phyloP scores from a whole-genome alignment of 331 rosid genomes.

The Quercus tomentella region DNA sequence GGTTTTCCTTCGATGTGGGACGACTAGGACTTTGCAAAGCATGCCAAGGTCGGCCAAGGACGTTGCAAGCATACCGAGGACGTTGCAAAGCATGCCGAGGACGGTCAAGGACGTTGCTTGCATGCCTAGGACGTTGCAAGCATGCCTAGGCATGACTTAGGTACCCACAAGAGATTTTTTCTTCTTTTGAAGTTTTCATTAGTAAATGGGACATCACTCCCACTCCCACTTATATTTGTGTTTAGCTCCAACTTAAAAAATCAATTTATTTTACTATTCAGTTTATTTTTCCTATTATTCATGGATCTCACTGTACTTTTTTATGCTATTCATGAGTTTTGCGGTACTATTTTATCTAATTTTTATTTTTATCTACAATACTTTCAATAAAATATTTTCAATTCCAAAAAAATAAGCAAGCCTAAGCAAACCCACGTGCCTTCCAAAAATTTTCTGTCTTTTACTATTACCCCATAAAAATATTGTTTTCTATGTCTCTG shows the following conservation, averaged over 20 bases:
- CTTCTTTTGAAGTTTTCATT: neutral
- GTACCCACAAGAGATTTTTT: neutral
- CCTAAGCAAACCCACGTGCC: neutral
- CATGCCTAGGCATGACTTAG: too few relatives aligned
- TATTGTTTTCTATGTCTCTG: neutral
- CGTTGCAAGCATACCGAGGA: too few relatives aligned
- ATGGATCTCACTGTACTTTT: rapidly evolving
- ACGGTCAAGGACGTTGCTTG: too few relatives aligned
- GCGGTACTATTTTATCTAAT: rapidly evolving
- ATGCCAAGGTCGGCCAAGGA: too few relatives aligned
- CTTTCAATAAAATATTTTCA: rapidly evolving
- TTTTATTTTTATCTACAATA: rapidly evolving
- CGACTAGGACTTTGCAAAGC: too few relatives aligned
- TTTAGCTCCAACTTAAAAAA: rapidly evolving
- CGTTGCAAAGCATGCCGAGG: too few relatives aligned
- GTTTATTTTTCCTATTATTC: rapidly evolving
- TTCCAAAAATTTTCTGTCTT: neutral
- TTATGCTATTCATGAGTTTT: rapidly evolving
- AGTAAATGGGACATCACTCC: neutral
- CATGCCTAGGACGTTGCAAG: too few relatives aligned
- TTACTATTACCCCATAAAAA: too few relatives aligned
- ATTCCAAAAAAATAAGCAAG: too few relatives aligned
- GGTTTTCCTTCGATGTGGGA: too few relatives aligned
- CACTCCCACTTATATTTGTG: too few relatives aligned
- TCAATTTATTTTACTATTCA: rapidly evolving